Percentiles rank a stretch among this genome's conserved stretches.
Conservation (phyloP, 2,329 filamentous ascomycete species). For the Xylariaceae sp. region DNA sequence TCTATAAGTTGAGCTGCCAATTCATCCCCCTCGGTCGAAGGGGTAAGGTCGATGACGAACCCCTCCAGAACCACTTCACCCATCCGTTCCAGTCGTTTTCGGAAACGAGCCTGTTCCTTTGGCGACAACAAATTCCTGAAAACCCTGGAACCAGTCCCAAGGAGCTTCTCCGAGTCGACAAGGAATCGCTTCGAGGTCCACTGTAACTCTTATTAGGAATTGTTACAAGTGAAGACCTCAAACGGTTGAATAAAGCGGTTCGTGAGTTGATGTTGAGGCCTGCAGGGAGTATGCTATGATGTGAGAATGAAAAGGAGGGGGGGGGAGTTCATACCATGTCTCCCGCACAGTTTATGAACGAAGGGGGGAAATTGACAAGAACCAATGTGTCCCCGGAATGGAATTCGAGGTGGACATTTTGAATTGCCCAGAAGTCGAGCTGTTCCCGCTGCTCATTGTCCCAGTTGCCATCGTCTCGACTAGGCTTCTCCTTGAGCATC, state of each 20-base stretch:
- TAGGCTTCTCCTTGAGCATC: constrained; percentile 14
- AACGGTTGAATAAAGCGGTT: not conserved
- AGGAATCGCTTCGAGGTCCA: constrained; percentile 43
- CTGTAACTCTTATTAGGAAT: constrained; percentile 21
- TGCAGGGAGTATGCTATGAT: not conserved
- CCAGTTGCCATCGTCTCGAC: constrained; percentile 2
- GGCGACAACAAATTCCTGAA: constrained; percentile 51
- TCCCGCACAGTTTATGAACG: constrained; percentile 8
- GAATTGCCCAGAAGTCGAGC: constrained; percentile 7
- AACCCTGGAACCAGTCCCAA: constrained; percentile 48
- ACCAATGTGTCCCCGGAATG: constrained; percentile 47
- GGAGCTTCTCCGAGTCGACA: constrained; percentile 51
- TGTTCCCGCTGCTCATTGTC: constrained; percentile 9
- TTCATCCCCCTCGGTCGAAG: constrained; percentile 63
- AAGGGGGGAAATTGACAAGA: constrained; percentile 42
- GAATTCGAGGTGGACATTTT: not conserved
- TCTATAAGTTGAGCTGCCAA: constrained; percentile 61
- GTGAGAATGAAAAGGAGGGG: not conserved
- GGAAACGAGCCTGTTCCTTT: constrained; percentile 40
- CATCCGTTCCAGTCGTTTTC: constrained; percentile 3
- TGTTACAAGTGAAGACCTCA: not conserved
- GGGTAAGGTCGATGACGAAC: constrained; percentile 63
- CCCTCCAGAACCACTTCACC: constrained; percentile 31
- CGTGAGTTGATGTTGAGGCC: not conserved
- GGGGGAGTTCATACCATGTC: constrained; percentile 7